Percentiles rank a stretch among this genome's conserved stretches.
phyloP scores from a whole-genome alignment of 257 asterid genomes.

The Lithospermum erythrorhizon region DNA sequence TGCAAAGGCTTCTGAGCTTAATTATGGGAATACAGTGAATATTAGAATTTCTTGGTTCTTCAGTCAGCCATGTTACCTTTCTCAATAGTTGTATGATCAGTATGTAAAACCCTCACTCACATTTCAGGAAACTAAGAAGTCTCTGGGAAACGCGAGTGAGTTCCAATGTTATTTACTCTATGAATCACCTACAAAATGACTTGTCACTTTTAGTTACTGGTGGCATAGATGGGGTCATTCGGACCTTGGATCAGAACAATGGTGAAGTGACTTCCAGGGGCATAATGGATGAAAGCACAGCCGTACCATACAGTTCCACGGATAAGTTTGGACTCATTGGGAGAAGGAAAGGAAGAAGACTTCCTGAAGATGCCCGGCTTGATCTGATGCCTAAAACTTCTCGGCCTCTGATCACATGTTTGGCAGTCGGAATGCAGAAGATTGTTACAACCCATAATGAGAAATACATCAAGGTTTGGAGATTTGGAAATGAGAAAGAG shows the following conservation, averaged over 20 bases:
- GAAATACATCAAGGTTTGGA: constrained; percentile 58
- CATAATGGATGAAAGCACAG: constrained; percentile 38
- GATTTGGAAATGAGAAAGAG: constrained; percentile 7
- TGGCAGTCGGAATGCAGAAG: constrained; percentile 94
- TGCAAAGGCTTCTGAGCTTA: not conserved
- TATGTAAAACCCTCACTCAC: not conserved
- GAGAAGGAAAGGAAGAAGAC: constrained; percentile 38
- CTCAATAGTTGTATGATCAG: not conserved
- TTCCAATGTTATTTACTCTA: constrained; percentile 63
- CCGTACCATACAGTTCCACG: constrained; percentile 16
- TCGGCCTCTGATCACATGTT: constrained; percentile 59
- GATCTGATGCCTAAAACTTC: constrained; percentile 43
- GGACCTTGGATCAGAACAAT: constrained; percentile 60
- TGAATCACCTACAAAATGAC: constrained; percentile 58
- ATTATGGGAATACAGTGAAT: not conserved
- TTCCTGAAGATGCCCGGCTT: constrained; percentile 44
- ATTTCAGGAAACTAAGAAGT: constrained; percentile 37
- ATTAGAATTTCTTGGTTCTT: no score
- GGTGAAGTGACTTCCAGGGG: constrained; percentile 61
- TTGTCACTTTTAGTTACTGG: constrained; percentile 64
- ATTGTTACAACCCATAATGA: constrained; percentile 64
- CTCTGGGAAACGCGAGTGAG: constrained; percentile 67
- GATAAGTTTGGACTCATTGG: constrained; percentile 20
- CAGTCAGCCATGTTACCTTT: not conserved
- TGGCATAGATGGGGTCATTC: constrained; percentile 81